Base-by-base conservation (phyloP, 805 yeast genomes). In the Saccharomycopsis fodiens region DNA sequence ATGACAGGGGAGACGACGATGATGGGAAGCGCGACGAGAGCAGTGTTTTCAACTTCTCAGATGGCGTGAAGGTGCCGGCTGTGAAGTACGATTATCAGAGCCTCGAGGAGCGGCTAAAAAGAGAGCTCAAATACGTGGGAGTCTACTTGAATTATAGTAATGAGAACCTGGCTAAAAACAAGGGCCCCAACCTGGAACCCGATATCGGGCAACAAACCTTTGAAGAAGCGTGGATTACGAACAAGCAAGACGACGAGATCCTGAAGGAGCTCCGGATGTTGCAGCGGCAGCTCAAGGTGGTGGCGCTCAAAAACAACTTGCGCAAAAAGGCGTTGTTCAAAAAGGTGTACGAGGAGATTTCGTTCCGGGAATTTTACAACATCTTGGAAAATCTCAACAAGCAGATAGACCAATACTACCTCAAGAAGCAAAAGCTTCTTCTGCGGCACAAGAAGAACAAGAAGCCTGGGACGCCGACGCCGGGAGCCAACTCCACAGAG, bases 391-490 rank as follows among this genome's bases (percentile, higher is more conserved):
- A 93, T 59, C 69, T 93, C 54, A 97, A 93, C 61, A 93, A 91
- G 61, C 99, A 93, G 64, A 89, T 93, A 31, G 98, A 93, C 60
- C 97, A 86, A 61, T 89, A 95, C 17, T 93, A 89, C 59, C 66
- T 84, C 52, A 84, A 88, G 61, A 70, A 97, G 49, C 73, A 84
- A 46, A 78, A 88, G 55, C 86, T 79, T 5, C 80, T 87, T 46
- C 83, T 74, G 57, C 78, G 76, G 59, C 69, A 76, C 54, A 81
- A 79, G 64, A 67, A 68, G 52, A 67, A 66, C 48, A 69, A 69
- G 58, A 66, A 67, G 52, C 52, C 56, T 17, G 58, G 57, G 13
- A 13, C 61, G 56, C 44, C 64, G 63, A 15, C 58, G 64, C 4
- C 62, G 52, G 47, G 45, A 35, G 16, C 61, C 56, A 44, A 35